phyloP scores from a whole-genome alignment of 225 moss, liverwort and hornwort species.

The Antitrichia curtipendula region DNA sequence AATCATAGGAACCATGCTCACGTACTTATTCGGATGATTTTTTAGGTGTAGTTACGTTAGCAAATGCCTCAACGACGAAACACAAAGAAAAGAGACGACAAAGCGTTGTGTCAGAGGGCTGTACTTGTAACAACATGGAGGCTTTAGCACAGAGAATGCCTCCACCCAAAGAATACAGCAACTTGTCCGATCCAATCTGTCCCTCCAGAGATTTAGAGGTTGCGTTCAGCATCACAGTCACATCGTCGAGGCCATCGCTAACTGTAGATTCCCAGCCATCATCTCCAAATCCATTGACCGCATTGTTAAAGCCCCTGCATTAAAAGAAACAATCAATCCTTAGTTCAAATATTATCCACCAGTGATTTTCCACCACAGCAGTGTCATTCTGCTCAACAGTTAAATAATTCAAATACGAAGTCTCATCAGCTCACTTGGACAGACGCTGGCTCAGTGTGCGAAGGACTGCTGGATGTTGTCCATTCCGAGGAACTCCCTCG shows the following conservation, averaged over 20 bases:
- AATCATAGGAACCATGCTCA: neutral
- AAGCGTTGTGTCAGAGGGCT: neutral
- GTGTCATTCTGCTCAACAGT: neutral
- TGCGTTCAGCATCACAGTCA: conserved; percentile 75
- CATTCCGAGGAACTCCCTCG: conserved; percentile 64
- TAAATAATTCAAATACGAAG: neutral
- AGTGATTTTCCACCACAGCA: neutral
- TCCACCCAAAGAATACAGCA: conserved; percentile 80
- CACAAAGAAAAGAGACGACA: neutral
- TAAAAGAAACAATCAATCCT: neutral
- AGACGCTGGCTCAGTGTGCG: conserved; percentile 80
- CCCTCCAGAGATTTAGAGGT: conserved; percentile 77
- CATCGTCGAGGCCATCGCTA: conserved; percentile 89
- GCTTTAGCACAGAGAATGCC: conserved; percentile 95
- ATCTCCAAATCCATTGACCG: conserved; percentile 88
- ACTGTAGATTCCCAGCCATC: conserved; percentile 80
- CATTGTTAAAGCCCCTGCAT: conserved; percentile 88
- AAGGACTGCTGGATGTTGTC: conserved; percentile 76
- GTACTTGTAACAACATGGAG: conserved; percentile 91
- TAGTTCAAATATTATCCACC: neutral
- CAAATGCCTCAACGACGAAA: neutral
- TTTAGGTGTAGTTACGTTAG: too few relatives aligned
- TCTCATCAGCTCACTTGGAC: conserved; percentile 46
- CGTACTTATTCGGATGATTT: neutral
- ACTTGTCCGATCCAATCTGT: conserved; percentile 53